A percentile compares a stretch with the other conserved stretches of the same genome.
phyloP scores from a whole-genome alignment of 306 rosid species.

The Acacia confusa region DNA sequence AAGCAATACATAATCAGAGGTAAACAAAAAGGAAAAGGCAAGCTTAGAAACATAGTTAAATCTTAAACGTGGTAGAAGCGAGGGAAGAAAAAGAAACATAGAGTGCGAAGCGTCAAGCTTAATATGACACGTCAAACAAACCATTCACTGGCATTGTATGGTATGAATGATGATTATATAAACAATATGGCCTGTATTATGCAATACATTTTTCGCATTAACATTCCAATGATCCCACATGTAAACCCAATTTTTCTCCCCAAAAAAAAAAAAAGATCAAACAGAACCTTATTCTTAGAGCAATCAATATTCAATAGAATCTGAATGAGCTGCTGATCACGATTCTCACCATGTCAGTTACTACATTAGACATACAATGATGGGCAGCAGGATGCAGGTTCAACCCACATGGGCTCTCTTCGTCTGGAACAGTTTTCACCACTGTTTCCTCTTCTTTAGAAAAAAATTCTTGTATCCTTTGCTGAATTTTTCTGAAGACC shows the following conservation, averaged over 20 bases:
- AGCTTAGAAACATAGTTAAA: neutral
- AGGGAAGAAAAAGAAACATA: neutral
- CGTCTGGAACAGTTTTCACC: neutral
- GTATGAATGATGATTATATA: neutral
- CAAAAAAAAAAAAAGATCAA: neutral
- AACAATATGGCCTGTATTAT: neutral
- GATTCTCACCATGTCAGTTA: slow-evolving; percentile 35
- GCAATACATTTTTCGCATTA: neutral
- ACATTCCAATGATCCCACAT: neutral
- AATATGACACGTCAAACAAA: neutral
- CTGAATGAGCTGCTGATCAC: slow-evolving; percentile 2
- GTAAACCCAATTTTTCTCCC: neutral
- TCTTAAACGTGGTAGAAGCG: neutral
- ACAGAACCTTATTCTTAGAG: neutral
- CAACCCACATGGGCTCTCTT: slow-evolving; percentile 6
- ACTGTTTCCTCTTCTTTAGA: slow-evolving; percentile 25
- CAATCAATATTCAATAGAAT: neutral
- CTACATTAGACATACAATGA: slow-evolving; percentile 35
- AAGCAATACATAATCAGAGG: slow-evolving; percentile 16
- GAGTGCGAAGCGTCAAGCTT: neutral
- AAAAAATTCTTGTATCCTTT: slow-evolving; percentile 35
- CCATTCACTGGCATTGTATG: neutral
- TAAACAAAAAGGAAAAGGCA: neutral
- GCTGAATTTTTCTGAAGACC: slow-evolving; percentile 45
- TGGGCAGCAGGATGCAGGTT: slow-evolving; percentile 27